Evolutionary conservation across 1,284 basidiomycete species (phyloP), one percentile per base, ranked within the genome.

Genomic region (Earliella scabrosa): DNA sequence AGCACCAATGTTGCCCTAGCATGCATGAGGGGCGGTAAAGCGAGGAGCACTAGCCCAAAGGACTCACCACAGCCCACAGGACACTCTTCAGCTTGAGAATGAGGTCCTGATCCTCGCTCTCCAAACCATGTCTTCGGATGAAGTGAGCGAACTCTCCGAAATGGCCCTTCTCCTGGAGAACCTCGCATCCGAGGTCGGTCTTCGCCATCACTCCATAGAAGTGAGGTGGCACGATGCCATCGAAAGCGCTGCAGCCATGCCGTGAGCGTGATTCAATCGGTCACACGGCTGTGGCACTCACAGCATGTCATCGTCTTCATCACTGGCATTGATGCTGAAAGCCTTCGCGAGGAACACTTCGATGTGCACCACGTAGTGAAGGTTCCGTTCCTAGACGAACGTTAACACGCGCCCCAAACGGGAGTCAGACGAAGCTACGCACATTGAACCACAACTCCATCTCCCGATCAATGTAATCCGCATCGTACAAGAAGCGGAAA

Each of bases 121-220:
- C 96, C 56, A 90, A 78, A 16, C 89, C 92, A 71, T 99, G 93
- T 63, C 88, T 82, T 16, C 93, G 84, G 54, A 99, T 93, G 63
- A 96, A 92, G 59, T 94, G 88, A 0, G 93, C 88, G 70, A 98
- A 98, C 57, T 97, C 93, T 7, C 81, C 73, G 67, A 99, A 96
- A 68, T 99, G 94, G 0, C 93, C 94, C 65, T 92, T 95, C 58
- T 95, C 92, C 51, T 87, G 83, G 40, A 99, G 76, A 13, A 97
- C 87, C 67, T 92, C 89, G 71, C 95, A 97, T 0, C 97, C 97
- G 51, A 96, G 88, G 47, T 91, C 89, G 1, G 97, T 99, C 72
- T 98, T 98, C 41, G 94, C 90, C 79, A 99, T 92, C 71, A 98
- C 95, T 21, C 97, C 96, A 66, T 98, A 97, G 74, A 99, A 98